These are phyloP conservation scores for Drosera capensis DNA, from an alignment of 148 eudicot genomes.

Conservation along the genomic window DNA sequence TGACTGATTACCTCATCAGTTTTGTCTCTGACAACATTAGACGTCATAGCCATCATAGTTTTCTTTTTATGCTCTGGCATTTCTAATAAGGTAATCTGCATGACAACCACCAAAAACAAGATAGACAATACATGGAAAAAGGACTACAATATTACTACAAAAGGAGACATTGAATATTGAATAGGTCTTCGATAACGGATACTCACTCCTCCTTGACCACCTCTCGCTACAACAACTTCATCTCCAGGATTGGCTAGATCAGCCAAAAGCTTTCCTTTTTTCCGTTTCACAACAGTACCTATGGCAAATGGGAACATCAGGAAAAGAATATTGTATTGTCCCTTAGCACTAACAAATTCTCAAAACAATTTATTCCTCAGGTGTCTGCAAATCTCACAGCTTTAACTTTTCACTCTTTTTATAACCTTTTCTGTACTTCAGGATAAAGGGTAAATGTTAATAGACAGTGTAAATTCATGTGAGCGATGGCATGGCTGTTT, in stretches of 20 bases:
- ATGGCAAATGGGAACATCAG: conserved; percentile 5
- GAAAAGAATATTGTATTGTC: not conserved
- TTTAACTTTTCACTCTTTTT: not conserved
- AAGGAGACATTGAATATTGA: not conserved
- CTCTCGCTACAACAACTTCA: conserved; percentile 92
- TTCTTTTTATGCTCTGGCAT: conserved; percentile 54
- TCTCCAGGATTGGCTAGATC: conserved; percentile 80
- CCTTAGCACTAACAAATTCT: not conserved
- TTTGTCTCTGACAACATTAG: conserved; percentile 78
- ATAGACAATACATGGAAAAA: conserved; percentile 2
- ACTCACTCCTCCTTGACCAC: conserved; percentile 98
- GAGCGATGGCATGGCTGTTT: no score
- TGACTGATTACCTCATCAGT: conserved; percentile 56
- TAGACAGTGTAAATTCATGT: no score
- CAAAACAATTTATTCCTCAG: not conserved
- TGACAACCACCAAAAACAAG: conserved; percentile 9
- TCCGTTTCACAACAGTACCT: conserved; percentile 91
- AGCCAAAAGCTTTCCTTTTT: conserved; percentile 82
- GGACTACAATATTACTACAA: not conserved
- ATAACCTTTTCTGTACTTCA: not conserved
- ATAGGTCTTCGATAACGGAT: not conserved
- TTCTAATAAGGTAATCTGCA: conserved; percentile 85
- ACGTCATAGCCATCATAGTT: conserved; percentile 37
- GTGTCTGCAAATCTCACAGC: not conserved
- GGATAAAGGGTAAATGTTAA: no score